phyloP scores from a whole-genome alignment of 2,329 filamentous ascomycete species.

The Coniochaeta ligniaria region DNA sequence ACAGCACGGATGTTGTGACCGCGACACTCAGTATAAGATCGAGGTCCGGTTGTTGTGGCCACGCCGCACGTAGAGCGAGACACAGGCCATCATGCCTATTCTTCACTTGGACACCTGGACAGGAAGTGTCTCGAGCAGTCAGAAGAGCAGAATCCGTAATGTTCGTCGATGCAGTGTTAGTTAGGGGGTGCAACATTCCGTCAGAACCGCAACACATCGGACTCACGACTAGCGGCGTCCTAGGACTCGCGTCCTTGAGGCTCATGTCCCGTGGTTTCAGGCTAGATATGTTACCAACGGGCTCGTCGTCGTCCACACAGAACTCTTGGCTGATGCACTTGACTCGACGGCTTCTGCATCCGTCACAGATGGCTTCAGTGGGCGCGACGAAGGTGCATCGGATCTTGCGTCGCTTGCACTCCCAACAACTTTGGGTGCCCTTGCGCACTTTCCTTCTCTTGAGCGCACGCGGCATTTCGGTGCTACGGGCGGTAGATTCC shows the following conservation, averaged over 20 bases:
- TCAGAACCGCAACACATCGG: too few species aligned
- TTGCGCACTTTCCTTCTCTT: not conserved
- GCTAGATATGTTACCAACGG: too few species aligned
- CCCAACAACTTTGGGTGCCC: conserved; percentile 46
- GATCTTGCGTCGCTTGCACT: conserved; percentile 48
- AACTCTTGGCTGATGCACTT: conserved; percentile 41
- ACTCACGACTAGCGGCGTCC: too few species aligned
- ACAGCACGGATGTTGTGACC: conserved; percentile 20
- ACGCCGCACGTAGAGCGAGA: conserved; percentile 10
- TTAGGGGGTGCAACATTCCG: too few species aligned
- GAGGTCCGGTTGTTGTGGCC: conserved; percentile 30
- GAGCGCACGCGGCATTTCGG: not conserved
- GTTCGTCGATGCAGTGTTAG: too few species aligned
- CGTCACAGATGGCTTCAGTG: conserved; percentile 31
- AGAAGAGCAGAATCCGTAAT: too few species aligned
- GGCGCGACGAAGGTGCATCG: conserved; percentile 35
- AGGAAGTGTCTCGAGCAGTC: too few species aligned
- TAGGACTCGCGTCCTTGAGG: too few species aligned
- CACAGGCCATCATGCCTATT: conserved; percentile 24
- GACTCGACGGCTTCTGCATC: conserved; percentile 35
- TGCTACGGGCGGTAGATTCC: not conserved
- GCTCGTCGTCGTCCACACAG: conserved; percentile 23
- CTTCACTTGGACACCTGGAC: too few species aligned
- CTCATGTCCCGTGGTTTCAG: too few species aligned
- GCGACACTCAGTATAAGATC: conserved; percentile 24